These are phyloP conservation scores for Brettanomyces sp. DNA, from an alignment of 805 yeast species.

Conservation along the genomic window DNA sequence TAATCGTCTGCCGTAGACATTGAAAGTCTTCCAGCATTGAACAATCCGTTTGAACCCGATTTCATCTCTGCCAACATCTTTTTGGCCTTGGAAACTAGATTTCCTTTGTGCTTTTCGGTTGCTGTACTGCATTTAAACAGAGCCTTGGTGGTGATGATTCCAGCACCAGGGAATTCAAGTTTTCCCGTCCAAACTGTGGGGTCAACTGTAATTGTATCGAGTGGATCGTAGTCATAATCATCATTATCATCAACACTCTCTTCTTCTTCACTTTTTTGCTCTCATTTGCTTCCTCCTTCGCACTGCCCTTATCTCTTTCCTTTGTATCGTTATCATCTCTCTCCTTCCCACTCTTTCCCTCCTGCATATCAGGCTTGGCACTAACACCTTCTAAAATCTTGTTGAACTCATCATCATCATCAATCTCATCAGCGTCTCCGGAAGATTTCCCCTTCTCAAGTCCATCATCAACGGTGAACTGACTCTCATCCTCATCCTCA, in stretches of 20 bases:
- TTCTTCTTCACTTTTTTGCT: not conserved
- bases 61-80: conserved; percentile 11
- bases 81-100: conserved; percentile 7
- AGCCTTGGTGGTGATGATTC: conserved; percentile 9
- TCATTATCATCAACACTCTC: not conserved
- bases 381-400: conserved; percentile 6
- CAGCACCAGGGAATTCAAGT: conserved; percentile 12
- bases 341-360: not conserved
- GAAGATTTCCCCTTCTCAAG: too few relatives aligned
- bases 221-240: conserved; percentile 17
- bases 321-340: not conserved
- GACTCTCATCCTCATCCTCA: conserved; percentile 1
- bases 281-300: not conserved
- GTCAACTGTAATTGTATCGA: conserved; percentile 11
- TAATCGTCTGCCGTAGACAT: conserved; percentile 46
- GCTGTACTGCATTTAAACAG: conserved; percentile 11
- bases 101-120: conserved; percentile 4
- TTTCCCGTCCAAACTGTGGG: conserved; percentile 15
- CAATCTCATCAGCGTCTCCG: not conserved
- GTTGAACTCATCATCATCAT: conserved; percentile 12
- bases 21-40: conserved; percentile 57
- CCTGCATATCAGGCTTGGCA: not conserved
- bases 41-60: conserved; percentile 7
- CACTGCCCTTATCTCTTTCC: not conserved
- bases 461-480: too few relatives aligned